Evolutionary conservation across 2,329 filamentous ascomycete species (phyloP).

Genomic region (Colletotrichum limetticola): DNA sequence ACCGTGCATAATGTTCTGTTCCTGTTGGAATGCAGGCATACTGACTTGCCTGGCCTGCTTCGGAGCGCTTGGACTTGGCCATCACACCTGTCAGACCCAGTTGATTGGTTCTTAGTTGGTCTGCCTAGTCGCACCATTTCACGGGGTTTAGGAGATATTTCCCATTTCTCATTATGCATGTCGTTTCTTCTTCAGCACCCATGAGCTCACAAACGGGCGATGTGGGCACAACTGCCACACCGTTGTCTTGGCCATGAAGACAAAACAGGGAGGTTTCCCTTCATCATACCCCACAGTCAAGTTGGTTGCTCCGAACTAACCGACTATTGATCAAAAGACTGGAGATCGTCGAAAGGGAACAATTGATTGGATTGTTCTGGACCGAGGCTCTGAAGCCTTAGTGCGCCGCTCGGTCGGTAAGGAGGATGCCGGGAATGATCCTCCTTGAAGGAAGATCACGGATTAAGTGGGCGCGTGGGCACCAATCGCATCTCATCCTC

Average conservation of each 20-base stretch:
- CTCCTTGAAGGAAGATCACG: not conserved
- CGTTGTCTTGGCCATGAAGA: not conserved
- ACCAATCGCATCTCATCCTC: constrained; percentile 20
- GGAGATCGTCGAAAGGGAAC: not conserved
- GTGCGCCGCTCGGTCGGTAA: not conserved
- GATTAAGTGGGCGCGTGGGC: constrained; percentile 2
- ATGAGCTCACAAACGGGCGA: constrained; percentile 15
- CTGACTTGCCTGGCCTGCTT: not conserved
- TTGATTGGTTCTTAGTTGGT: constrained; percentile 11
- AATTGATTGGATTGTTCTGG: not conserved
- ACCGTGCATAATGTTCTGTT: constrained; percentile 12
- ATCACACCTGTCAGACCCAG: not conserved
- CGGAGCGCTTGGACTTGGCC: constrained; percentile 6
- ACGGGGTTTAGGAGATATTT: constrained; percentile 2
- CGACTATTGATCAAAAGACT: not conserved
- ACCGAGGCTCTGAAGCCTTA: not conserved
- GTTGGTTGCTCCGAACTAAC: not conserved
- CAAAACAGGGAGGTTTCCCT: not conserved
- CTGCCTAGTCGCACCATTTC: constrained; percentile 4
- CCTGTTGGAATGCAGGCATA: not conserved
- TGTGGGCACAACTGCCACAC: not conserved
- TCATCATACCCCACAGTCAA: not conserved
- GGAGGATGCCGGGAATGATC: constrained; percentile 6
- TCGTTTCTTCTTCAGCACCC: constrained; percentile 13
- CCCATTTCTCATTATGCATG: not conserved